phyloP scores from a whole-genome alignment of 352 stramenopile species.

The Pythium plurisporium region DNA sequence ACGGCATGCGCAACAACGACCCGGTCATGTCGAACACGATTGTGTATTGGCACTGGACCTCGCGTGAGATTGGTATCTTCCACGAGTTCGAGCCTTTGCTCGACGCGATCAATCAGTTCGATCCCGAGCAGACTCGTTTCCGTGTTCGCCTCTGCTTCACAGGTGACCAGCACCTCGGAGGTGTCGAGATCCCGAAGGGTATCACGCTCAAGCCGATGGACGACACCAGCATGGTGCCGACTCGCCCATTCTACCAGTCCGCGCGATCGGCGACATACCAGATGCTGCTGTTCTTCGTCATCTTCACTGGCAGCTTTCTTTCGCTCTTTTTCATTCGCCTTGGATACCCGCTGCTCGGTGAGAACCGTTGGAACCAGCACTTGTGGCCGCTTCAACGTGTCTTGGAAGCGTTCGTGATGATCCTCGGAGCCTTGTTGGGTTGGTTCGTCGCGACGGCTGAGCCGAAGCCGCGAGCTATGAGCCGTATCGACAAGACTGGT shows the following conservation, averaged over 20 bases:
- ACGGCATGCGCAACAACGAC: slow-evolving; percentile 77
- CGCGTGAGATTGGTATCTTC: slow-evolving; percentile 77
- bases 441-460: slow-evolving; percentile 66
- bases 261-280: slow-evolving; percentile 60
- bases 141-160: slow-evolving; percentile 76
- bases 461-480: slow-evolving; percentile 67
- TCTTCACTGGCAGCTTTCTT: slow-evolving; percentile 69
- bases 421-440: slow-evolving; percentile 46
- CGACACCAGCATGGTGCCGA: slow-evolving; percentile 74
- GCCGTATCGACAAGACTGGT: slow-evolving; percentile 68
- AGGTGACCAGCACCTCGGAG: slow-evolving; percentile 71
- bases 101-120: slow-evolving; percentile 70
- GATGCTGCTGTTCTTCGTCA: slow-evolving; percentile 78
- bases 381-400: slow-evolving; percentile 82
- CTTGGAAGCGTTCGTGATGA: slow-evolving; percentile 71
- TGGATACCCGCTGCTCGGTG: slow-evolving; percentile 66
- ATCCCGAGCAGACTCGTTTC: slow-evolving; percentile 61
- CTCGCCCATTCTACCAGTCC: slow-evolving; percentile 72
- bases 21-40: slow-evolving; percentile 60
- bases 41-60: slow-evolving; percentile 85
- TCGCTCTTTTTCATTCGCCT: slow-evolving; percentile 67
- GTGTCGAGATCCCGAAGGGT: slow-evolving; percentile 65
- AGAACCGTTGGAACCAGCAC: slow-evolving; percentile 56
- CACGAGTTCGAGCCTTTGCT: slow-evolving; percentile 82
- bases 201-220: slow-evolving; percentile 80